Evolutionary conservation across 202 grass and related monocot genomes (phyloP), one percentile per base, ranked within the genome.

Genomic region (Hordeum pubiflorum): DNA sequence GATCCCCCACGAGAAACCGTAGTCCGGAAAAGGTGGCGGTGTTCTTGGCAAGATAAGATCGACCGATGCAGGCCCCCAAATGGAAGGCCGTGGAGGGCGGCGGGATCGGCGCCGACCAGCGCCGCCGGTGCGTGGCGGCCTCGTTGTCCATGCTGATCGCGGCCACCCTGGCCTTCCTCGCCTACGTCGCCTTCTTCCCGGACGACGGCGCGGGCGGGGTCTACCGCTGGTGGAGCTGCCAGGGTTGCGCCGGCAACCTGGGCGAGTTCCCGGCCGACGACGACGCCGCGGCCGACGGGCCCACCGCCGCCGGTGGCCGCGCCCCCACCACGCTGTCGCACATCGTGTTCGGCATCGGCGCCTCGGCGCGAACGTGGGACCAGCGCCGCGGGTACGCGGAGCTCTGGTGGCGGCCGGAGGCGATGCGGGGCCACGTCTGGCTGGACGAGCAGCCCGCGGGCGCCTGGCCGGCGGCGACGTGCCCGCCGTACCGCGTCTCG

Each of bases 281-380:
- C 1, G 22, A 12, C 41, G 64, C 24, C 2, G 20, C 40, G 39
- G 77, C 81, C 0, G 74, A 67, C 34, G 61, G 69, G 0, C 78
- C 86, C 0, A 24, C 86, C 37, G 13, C 80, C 0, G 24, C 4
- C 9, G 52, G 0, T 22, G 15, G 32, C 59, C 58, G 54, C 0
- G 0, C 80, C 17, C 77, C 84, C 44, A 97, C 94, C 41, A 88
- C 87, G 33, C 76, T 93, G 65, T 89, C 88, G 21, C 90, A 97
- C 84, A 34, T 97, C 80, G 91, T 94, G 66, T 97, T 97, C 78
- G 87, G 90, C 59, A 79, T 97, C 83, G 94, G 87, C 54, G 85
- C 88, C 4, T 97, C 95, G 21, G 92, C 84, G 27, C 39, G 24
- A 12, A 91, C 88, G 32, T 94, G 95, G 95, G 79, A 83, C 54